Base-by-base conservation (phyloP, 306 rosid genomes). In the Rosa rugosa region DNA sequence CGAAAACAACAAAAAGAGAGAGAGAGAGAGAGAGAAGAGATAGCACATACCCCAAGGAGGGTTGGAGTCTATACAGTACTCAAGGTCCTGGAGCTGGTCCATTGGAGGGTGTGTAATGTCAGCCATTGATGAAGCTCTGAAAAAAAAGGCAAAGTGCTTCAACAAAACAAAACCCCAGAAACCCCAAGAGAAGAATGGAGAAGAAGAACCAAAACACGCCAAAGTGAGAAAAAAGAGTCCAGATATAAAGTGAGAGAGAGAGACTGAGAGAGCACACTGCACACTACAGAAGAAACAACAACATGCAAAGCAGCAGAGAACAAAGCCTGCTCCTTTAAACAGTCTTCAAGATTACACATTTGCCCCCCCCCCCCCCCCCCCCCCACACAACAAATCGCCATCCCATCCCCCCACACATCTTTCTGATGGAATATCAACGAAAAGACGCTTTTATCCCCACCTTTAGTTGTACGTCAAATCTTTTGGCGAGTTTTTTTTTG, bases 11-110 rank as follows among this genome's bases (percentile, higher is more conserved):
- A 23, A 20, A 0, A 38, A 47, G n/a, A n/a, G n/a, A n/a, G n/a
- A n/a, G n/a, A 31, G 3, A 6, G 4, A 20, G 5, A 27, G 20
- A 74, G 36, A 78, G 2, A 3, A 20, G 6, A 31, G n/a, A 66
- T n/a, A 78, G 57, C 79, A 71, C 68, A 14, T 90, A 95, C 99
- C 93, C 99, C 98, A 95, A 4, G 99, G 91, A 72, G 99, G 99
- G 80, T 95, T 95, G 57, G 99, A 95, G 93, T 95, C 99, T 85
- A 95, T 87, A 85, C 99, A 95, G 80, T 90, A 95, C 78, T 95
- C 98, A 72, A 95, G 99, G 93, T 95, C 99, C 81, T 95, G 98
- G 70, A 95, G 97, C 77, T 95, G 99, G 81, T 95, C 99, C 99
- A 95, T 95, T 80, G 99, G 99, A 27, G 75, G 86, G 87, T 95